Evolutionary conservation across 2,329 filamentous ascomycete species (phyloP).

Genomic region (Neofusicoccum sp.): DNA sequence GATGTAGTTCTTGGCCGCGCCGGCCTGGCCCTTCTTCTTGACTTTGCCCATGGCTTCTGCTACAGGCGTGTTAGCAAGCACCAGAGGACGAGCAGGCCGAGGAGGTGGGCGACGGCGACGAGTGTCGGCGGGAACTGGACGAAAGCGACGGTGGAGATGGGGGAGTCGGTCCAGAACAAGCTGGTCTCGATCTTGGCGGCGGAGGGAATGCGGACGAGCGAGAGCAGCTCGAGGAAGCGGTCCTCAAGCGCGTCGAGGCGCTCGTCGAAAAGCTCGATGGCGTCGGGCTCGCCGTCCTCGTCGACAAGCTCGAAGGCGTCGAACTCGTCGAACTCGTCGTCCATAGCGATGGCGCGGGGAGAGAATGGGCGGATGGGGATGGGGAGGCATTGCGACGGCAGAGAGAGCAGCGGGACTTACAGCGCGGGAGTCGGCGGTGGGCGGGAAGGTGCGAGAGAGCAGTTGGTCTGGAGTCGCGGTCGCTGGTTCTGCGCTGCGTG

Average conservation of each 20-base stretch:
- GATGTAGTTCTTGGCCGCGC: conserved; percentile 97
- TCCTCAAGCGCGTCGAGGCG: too few species aligned
- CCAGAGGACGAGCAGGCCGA: background rate
- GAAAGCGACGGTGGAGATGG: too few species aligned
- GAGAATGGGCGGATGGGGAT: background rate
- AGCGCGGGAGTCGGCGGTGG: background rate
- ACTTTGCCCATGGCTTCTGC: conserved; percentile 35
- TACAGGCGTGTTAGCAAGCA: background rate
- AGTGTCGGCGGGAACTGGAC: background rate
- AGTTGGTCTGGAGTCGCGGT: background rate
- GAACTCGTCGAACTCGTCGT: background rate
- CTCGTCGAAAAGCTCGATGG: too few species aligned
- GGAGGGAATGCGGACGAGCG: background rate
- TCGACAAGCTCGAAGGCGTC: background rate
- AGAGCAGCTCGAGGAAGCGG: background rate
- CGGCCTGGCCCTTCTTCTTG: conserved; percentile 66
- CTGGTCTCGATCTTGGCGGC: background rate
- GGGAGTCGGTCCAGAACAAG: background rate
- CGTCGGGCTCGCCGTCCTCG: too few species aligned
- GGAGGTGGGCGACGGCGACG: background rate
- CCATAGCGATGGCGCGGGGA: background rate
- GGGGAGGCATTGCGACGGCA: background rate
- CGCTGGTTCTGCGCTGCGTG: background rate
- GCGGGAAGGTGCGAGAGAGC: background rate
- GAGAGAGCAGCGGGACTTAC: background rate